A percentile compares a stretch with the other conserved stretches of the same genome.
Evolutionary conservation across 1,139 yeast species (phyloP).

Genomic region (Zygoascus sp.): DNA sequence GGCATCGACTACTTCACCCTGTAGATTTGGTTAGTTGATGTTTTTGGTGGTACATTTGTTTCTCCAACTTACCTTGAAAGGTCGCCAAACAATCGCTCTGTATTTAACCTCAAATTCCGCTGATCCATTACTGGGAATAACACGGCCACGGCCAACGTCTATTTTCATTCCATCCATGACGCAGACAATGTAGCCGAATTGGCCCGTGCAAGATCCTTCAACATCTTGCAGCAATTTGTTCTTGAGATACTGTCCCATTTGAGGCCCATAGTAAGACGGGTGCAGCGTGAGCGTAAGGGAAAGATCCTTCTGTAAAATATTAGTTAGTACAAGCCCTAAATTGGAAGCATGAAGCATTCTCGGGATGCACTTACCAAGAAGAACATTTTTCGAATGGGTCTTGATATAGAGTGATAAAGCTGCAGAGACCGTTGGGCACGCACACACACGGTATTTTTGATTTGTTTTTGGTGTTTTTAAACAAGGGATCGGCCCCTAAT

Average conservation of each 20-base stretch:
- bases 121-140: constrained; percentile 84
- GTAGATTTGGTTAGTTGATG: background rate
- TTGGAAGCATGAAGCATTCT: background rate
- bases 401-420: background rate
- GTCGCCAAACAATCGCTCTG: constrained; percentile 97
- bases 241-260: constrained; percentile 89
- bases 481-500: background rate
- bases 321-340: constrained; percentile 4
- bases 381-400: constrained; percentile 15
- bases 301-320: constrained; percentile 62
- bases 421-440: background rate
- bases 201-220: constrained; percentile 98
- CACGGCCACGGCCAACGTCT: constrained; percentile 92
- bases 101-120: constrained; percentile 97
- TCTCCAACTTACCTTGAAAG: constrained; percentile 65
- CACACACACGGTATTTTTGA: background rate
- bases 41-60: background rate
- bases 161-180: constrained; percentile 92
- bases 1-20: constrained; percentile 95
- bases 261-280: constrained; percentile 97
- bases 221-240: constrained; percentile 90
- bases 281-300: constrained; percentile 88
- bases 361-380: constrained; percentile 17
- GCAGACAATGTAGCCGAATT: constrained; percentile 94
- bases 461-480: background rate